Conservation (phyloP, 352 stramenopile species). For the Globisporangium cystogenes region DNA sequence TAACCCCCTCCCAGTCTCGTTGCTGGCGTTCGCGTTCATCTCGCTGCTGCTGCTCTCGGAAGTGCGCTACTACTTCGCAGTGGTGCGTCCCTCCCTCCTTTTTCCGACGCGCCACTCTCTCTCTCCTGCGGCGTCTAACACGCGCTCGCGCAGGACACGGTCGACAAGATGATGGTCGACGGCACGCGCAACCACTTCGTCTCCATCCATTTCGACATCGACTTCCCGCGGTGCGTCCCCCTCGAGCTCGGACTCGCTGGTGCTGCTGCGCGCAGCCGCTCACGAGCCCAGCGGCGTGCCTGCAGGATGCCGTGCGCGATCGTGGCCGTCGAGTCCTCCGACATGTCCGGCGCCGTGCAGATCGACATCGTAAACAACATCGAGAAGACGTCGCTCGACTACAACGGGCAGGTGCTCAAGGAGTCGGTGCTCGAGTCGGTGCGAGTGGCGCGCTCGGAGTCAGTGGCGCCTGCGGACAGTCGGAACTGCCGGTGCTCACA, state of each 20-base stretch:
- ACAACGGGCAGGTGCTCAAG: slow-evolving; percentile 31
- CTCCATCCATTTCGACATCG: slow-evolving; percentile 75
- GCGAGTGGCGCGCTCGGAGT: background rate
- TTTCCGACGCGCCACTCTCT: no score
- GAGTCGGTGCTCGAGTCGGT: slow-evolving; percentile 48
- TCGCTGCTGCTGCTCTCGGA: slow-evolving; percentile 63
- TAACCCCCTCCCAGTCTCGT: slow-evolving; percentile 44
- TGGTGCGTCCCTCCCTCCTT: slow-evolving; percentile 15
- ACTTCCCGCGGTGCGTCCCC: slow-evolving; percentile 53
- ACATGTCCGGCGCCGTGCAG: slow-evolving; percentile 70
- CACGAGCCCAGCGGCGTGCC: no score
- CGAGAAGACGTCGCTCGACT: no score
- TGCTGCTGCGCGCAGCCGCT: no score
- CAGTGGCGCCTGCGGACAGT: no score
- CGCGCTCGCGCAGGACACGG: slow-evolving; percentile 38
- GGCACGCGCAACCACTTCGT: slow-evolving; percentile 61
- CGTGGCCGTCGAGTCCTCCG: slow-evolving; percentile 62
- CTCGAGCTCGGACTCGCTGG: no score
- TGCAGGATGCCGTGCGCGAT: slow-evolving; percentile 74
- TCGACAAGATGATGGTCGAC: slow-evolving; percentile 85
- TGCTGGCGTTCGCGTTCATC: slow-evolving; percentile 67
- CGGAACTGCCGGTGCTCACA: no score
- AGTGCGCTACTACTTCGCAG: slow-evolving; percentile 69
- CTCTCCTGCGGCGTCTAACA: slow-evolving; percentile 1
- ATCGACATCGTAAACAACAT: no score